Percentiles rank a stretch among this genome's conserved stretches.
Evolutionary conservation across 73 alveolate genomes (phyloP).

Genomic region (Paraurostyla sp.): DNA sequence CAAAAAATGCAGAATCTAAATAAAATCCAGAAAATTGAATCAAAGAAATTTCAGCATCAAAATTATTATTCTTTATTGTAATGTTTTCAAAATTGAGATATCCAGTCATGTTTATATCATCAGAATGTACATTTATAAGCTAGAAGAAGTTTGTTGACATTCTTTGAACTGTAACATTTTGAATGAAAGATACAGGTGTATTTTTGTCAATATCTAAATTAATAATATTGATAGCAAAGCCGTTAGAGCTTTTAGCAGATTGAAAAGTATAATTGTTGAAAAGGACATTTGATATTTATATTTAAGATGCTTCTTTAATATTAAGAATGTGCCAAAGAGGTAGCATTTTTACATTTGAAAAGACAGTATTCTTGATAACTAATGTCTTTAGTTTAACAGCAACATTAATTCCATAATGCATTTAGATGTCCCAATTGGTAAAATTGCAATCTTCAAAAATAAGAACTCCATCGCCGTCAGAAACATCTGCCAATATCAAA

Average conservation of each 20-base stretch:
- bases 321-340: conserved; percentile 46
- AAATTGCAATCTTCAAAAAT: conserved; percentile 38
- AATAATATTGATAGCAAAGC: conserved; percentile 38
- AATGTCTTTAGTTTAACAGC: conserved; percentile 34
- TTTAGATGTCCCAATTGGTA: conserved; percentile 37
- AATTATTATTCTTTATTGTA: conserved; percentile 22
- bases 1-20: background rate
- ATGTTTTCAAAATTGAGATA: conserved; percentile 2
- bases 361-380: background rate
- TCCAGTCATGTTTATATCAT: background rate
- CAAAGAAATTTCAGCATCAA: conserved; percentile 43
- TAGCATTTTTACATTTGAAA: conserved; percentile 22
- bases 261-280: background rate
- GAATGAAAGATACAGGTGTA: background rate
- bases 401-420: conserved; percentile 57
- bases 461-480: conserved; percentile 33
- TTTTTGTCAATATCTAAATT: background rate
- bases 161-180: conserved; percentile 4
- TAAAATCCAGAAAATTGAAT: conserved; percentile 16
- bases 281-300: background rate
- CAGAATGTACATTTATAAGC: conserved; percentile 33
- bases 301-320: conserved; percentile 15
- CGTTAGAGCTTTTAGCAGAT: conserved; percentile 49
- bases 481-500: conserved; percentile 1
- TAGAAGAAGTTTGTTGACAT: conserved; percentile 42